Percentiles rank a stretch among this genome's conserved stretches.
These are phyloP conservation scores for Akanthomyces uredinophilus DNA, from an alignment of 2,329 filamentous ascomycete genomes.

Conservation along the genomic window DNA sequence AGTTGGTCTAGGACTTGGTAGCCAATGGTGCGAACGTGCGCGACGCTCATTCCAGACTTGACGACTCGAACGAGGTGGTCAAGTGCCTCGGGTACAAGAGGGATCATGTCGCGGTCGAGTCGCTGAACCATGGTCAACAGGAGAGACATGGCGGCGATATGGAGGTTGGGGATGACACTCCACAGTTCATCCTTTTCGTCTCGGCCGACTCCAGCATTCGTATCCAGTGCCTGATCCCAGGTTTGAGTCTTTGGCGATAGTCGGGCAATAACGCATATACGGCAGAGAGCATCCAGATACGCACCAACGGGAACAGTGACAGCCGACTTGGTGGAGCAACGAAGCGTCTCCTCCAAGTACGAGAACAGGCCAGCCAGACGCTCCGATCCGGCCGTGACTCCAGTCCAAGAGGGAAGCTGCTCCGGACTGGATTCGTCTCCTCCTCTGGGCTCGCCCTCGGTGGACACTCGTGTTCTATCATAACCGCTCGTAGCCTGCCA, in stretches of 20 bases:
- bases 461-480: conserved; percentile 35
- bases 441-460: conserved; percentile 43
- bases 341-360: conserved; percentile 59
- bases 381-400: conserved; percentile 67
- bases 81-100: conserved; percentile 59
- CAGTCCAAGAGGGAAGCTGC: conserved; percentile 64
- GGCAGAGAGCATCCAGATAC: conserved; percentile 62
- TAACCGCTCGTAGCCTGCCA: conserved; percentile 65
- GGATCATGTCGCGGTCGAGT: conserved; percentile 51
- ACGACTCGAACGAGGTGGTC: conserved; percentile 72
- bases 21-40: conserved; percentile 51
- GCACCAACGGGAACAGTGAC: conserved; percentile 63
- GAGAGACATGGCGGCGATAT: conserved; percentile 64
- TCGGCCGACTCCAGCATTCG: conserved; percentile 67
- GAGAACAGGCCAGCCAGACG: conserved; percentile 62
- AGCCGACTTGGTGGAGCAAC: conserved; percentile 56
- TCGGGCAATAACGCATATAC: conserved; percentile 62
- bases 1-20: conserved; percentile 58
- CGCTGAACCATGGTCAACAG: conserved; percentile 52
- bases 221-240: conserved; percentile 49
- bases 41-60: conserved; percentile 47
- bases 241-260: conserved; percentile 43
- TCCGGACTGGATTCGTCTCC: conserved; percentile 38
- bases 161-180: conserved; percentile 66
- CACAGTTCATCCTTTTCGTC: conserved; percentile 81